Evolutionary conservation across 331 rosid species (phyloP).

Genomic region (Quercus phellos): DNA sequence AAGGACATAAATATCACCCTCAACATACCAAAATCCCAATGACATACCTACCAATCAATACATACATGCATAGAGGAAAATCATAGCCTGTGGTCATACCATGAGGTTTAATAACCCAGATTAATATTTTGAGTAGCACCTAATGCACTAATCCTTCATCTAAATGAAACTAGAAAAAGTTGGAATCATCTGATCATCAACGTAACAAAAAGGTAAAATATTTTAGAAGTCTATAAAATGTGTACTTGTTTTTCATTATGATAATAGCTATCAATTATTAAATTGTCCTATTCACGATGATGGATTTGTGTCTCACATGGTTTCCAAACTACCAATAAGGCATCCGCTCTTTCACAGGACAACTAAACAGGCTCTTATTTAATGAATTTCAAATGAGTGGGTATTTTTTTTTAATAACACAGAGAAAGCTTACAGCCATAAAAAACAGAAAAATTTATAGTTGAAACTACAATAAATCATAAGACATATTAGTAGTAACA

Average conservation of each 20-base stretch:
- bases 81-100: background rate
- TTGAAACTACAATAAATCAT: slow-evolving; percentile 7
- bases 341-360: background rate
- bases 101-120: background rate
- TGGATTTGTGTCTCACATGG: background rate
- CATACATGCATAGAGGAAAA: background rate
- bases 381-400: background rate
- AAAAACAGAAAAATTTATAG: background rate
- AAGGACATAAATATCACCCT: background rate
- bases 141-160: background rate
- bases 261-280: background rate
- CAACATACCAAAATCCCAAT: background rate
- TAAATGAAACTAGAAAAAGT: background rate
- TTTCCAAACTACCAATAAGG: background rate
- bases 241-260: background rate
- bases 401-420: background rate
- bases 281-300: background rate
- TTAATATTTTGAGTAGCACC: background rate
- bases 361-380: background rate
- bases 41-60: background rate
- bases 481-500: slow-evolving; percentile 6
- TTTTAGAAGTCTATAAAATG: background rate
- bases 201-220: background rate
- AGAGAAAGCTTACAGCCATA: background rate
- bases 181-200: background rate